These are phyloP conservation scores for Suillus variegatus DNA, from an alignment of 768 basidiomycete species.

Conservation along the genomic window DNA sequence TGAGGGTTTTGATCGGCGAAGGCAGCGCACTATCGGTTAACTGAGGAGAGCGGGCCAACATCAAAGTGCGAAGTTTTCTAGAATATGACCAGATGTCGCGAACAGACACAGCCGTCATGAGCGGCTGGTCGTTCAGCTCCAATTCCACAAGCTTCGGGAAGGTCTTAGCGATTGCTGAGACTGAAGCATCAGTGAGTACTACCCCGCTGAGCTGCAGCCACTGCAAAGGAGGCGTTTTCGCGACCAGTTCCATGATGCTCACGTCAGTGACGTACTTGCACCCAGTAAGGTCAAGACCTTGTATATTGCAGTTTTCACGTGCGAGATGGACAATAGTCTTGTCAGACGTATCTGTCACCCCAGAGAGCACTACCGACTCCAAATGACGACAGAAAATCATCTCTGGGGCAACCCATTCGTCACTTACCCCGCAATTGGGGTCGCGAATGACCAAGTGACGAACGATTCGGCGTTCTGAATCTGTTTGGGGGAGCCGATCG, in stretches of 20 bases:
- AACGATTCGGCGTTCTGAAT: conserved; percentile 58
- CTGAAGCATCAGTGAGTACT: conserved; percentile 57
- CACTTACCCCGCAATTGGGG: conserved; percentile 42
- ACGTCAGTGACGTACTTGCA: conserved; percentile 78
- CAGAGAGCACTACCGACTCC: conserved; percentile 67
- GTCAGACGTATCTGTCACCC: conserved; percentile 69
- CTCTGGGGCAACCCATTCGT: conserved; percentile 60
- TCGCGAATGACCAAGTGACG: conserved; percentile 59
- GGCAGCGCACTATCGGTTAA: conserved; percentile 85
- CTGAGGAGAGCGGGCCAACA: conserved; percentile 74
- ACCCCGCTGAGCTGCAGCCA: conserved; percentile 74
- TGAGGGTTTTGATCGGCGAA: conserved; percentile 37
- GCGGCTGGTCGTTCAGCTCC: conserved; percentile 70
- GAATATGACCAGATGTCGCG: conserved; percentile 84
- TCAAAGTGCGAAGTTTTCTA: conserved; percentile 72
- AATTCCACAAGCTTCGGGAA: conserved; percentile 82
- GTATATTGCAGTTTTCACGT: conserved; percentile 60
- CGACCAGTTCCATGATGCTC: conserved; percentile 72
- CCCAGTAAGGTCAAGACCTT: conserved; percentile 74
- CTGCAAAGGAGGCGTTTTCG: conserved; percentile 65
- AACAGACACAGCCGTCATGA: conserved; percentile 67
- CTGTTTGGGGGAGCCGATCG: conserved; percentile 60
- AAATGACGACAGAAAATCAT: conserved; percentile 64
- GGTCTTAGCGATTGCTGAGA: conserved; percentile 71
- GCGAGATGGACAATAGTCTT: conserved; percentile 66